Conservation (phyloP, 2,329 filamentous ascomycete species). For the Teratosphaeriaceae sp. region DNA sequence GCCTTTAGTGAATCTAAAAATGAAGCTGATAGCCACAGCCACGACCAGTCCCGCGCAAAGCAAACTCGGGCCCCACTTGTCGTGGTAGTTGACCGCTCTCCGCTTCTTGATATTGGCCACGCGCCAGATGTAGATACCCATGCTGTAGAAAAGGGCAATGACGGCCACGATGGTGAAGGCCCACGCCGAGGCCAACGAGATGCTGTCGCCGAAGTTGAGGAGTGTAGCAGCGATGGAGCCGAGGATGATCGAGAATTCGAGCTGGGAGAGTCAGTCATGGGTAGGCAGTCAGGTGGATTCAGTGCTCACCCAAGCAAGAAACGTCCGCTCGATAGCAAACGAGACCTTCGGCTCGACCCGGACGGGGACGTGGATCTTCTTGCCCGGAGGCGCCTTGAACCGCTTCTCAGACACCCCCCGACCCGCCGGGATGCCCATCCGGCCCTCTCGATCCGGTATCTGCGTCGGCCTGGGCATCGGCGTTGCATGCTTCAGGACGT, state of each 20-base stretch:
- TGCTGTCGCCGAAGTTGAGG: constrained; percentile 66
- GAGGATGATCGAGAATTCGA: constrained; percentile 94
- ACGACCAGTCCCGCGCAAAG: constrained; percentile 66
- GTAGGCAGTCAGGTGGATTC: constrained; percentile 3
- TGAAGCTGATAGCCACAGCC: constrained; percentile 75
- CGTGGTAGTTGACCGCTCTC: constrained; percentile 84
- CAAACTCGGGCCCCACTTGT: constrained; percentile 74
- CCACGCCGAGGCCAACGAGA: constrained; percentile 55
- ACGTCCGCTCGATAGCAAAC: constrained; percentile 93
- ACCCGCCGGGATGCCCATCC: constrained; percentile 37
- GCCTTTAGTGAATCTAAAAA: constrained; percentile 56
- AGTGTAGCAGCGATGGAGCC: constrained; percentile 79
- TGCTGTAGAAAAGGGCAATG: constrained; percentile 71
- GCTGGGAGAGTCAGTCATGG: constrained; percentile 39
- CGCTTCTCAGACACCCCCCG: constrained; percentile 35
- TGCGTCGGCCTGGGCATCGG: constrained; percentile 37
- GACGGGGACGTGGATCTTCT: constrained; percentile 90
- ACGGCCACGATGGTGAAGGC: constrained; percentile 79
- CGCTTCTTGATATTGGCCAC: constrained; percentile 77
- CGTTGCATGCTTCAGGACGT: constrained; percentile 29
- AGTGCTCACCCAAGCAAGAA: constrained; percentile 74
- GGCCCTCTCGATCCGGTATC: constrained; percentile 35
- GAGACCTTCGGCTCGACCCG: constrained; percentile 97
- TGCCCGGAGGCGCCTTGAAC: constrained; percentile 70
- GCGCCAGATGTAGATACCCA: constrained; percentile 80